These are phyloP conservation scores for Erythrophleum ivorense DNA, from an alignment of 331 rosid species.

Conservation along the genomic window DNA sequence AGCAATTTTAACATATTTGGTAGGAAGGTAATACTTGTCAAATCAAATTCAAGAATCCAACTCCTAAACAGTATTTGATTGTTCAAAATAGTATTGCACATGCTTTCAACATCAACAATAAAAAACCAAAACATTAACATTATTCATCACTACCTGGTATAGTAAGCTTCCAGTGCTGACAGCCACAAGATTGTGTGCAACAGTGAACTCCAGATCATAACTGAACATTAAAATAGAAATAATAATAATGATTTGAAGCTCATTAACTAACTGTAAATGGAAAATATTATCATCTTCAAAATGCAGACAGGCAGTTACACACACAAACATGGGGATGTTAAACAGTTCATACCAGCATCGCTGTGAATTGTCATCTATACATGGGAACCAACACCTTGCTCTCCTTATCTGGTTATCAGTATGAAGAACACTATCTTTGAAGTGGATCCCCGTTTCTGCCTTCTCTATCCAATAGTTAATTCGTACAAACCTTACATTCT, in stretches of 20 bases:
- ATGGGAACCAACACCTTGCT: conserved; percentile 98
- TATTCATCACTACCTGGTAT: conserved; percentile 76
- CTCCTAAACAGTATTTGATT: conserved; percentile 26
- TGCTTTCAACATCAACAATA: conserved; percentile 33
- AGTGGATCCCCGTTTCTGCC: conserved; percentile 89
- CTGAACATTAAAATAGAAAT: conserved; percentile 55
- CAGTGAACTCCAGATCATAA: conserved; percentile 96
- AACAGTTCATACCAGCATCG: conserved; percentile 76
- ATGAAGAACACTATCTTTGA: conserved; percentile 65
- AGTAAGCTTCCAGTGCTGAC: conserved; percentile 88
- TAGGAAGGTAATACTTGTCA: not conserved
- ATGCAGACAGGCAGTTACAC: conserved; percentile 18
- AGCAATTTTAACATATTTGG: conserved; percentile 2
- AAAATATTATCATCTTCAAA: not conserved
- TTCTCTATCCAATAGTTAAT: conserved; percentile 94
- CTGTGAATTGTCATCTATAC: conserved; percentile 85
- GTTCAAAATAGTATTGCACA: conserved; percentile 20
- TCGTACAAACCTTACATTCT: conserved; percentile 89
- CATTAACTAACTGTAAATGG: not conserved
- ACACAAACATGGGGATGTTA: conserved; percentile 15
- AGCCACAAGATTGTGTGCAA: conserved; percentile 83
- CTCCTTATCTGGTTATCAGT: conserved; percentile 92
- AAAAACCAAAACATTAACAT: conserved; percentile 15
- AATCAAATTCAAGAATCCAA: conserved; percentile 2
- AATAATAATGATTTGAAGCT: conserved; percentile 33